A percentile compares a stretch with the other conserved stretches of the same genome.
These are phyloP conservation scores for Monosporascus cannonballus DNA, from an alignment of 2,329 filamentous ascomycete genomes.

Conservation along the genomic window DNA sequence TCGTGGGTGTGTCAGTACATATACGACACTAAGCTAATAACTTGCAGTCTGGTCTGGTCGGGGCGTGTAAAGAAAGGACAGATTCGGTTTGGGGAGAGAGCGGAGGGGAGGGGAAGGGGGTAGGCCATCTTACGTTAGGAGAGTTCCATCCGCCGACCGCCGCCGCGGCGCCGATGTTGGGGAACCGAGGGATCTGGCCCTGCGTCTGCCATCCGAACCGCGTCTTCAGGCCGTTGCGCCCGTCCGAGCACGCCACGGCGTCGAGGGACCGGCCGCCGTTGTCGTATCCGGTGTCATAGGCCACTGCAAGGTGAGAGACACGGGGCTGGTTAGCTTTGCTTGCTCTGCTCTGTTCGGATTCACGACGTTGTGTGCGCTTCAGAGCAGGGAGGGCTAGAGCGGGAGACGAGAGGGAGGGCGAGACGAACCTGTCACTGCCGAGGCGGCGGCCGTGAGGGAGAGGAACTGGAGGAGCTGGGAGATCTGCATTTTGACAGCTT, in stretches of 20 bases:
- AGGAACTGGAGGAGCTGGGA: constrained; percentile 21
- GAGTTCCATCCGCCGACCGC: constrained; percentile 52
- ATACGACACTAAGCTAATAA: too few species aligned
- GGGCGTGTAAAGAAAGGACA: too few species aligned
- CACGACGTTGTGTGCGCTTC: too few species aligned
- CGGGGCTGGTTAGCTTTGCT: constrained; percentile 10
- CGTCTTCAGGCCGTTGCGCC: constrained; percentile 58
- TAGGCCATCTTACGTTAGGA: constrained; percentile 22
- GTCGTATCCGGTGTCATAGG: constrained; percentile 70
- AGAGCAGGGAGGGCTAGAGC: background rate
- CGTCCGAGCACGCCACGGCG: constrained; percentile 61
- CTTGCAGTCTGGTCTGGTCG: too few species aligned
- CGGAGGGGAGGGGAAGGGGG: background rate
- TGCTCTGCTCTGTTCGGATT: background rate
- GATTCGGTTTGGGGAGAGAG: background rate
- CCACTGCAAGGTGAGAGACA: constrained; percentile 39
- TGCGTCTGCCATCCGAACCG: constrained; percentile 54
- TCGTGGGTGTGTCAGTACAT: background rate
- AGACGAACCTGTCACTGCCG: constrained; percentile 19
- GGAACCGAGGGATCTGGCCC: constrained; percentile 43
- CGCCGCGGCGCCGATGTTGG: constrained; percentile 48
- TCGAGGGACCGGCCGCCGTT: constrained; percentile 47
- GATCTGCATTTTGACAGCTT: constrained; percentile 23
- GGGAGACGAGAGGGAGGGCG: background rate
- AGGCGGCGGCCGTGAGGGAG: constrained; percentile 19